A percentile compares a stretch with the other conserved stretches of the same genome.
These are phyloP conservation scores for Venturia nashicola DNA, from an alignment of 2,329 filamentous ascomycete species.

Conservation along the genomic window DNA sequence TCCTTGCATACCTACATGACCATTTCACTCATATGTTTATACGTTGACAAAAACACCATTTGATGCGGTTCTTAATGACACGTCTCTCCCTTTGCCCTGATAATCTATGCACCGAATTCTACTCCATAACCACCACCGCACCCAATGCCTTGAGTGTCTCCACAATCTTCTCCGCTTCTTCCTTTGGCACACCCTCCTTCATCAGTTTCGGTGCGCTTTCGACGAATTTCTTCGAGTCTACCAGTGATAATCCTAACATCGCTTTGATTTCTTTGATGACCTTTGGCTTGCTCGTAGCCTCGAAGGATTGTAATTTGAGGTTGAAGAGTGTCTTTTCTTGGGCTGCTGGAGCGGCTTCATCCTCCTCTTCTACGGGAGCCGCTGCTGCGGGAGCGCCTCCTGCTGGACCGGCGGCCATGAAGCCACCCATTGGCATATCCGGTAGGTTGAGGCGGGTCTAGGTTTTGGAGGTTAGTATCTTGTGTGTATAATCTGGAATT, in stretches of 20 bases:
- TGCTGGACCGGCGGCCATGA: conserved; percentile 57
- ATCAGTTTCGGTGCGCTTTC: conserved; percentile 95
- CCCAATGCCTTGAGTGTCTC: conserved; percentile 88
- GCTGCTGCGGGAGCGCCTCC: conserved; percentile 53
- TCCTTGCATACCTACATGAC: background rate
- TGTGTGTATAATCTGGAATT: background rate
- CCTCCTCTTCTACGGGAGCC: conserved; percentile 53
- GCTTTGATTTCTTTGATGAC: conserved; percentile 99
- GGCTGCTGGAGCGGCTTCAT: conserved; percentile 76
- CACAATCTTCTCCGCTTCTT: conserved; percentile 98
- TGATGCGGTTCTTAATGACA: background rate
- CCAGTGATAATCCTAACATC: conserved; percentile 85
- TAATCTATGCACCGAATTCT: conserved; percentile 22
- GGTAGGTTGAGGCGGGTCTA: conserved; percentile 94
- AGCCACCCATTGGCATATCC: conserved; percentile 89
- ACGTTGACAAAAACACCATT: background rate
- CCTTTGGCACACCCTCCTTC: conserved; percentile 98
- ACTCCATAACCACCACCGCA: conserved; percentile 84
- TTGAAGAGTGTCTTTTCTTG: conserved; percentile 96
- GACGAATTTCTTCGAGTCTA: conserved; percentile 99
- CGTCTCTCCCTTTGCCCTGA: background rate
- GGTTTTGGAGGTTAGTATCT: conserved; percentile 7
- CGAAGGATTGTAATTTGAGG: conserved; percentile 84
- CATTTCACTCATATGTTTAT: background rate
- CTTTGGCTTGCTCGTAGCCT: conserved; percentile 86